Evolutionary conservation across 2,329 filamentous ascomycete genomes (phyloP).

Genomic region (Sporothrix brasiliensis): DNA sequence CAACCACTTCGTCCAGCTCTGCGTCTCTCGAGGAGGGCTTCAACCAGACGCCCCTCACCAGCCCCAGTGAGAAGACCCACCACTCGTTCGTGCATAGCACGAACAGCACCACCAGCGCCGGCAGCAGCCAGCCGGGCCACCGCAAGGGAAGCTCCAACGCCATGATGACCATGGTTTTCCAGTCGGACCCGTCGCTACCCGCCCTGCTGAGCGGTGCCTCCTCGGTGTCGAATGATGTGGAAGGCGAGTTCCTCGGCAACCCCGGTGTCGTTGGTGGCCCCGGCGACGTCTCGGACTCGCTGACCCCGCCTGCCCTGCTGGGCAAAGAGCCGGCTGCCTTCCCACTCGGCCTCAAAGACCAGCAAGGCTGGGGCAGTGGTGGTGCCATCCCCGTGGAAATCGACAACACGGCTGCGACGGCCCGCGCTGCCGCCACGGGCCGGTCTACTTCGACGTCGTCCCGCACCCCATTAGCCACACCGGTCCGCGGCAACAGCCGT

Average conservation of each 20-base stretch:
- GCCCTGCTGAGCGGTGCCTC: conserved; percentile 66
- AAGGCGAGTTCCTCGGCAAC: conserved; percentile 60
- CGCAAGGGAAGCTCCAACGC: conserved; percentile 50
- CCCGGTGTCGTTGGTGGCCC: conserved; percentile 50
- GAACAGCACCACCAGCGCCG: neutral
- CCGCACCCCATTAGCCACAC: conserved; percentile 21
- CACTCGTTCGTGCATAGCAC: conserved; percentile 25
- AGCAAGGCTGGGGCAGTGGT: conserved; percentile 34
- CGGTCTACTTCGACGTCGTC: conserved; percentile 3
- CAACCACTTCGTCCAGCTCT: conserved; percentile 56
- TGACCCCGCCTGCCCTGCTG: conserved; percentile 56
- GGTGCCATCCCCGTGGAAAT: conserved; percentile 40
- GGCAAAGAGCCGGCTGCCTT: conserved; percentile 54
- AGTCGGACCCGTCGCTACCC: conserved; percentile 66
- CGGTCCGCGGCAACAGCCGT: conserved; percentile 31
- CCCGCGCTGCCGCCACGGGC: neutral
- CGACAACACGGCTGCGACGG: conserved; percentile 26
- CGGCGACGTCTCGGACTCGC: conserved; percentile 56
- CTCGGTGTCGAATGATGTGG: conserved; percentile 64
- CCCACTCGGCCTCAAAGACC: conserved; percentile 45
- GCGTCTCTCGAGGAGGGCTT: conserved; percentile 52
- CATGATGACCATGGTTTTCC: conserved; percentile 56
- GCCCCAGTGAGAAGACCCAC: conserved; percentile 57
- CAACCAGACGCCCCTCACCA: conserved; percentile 55
- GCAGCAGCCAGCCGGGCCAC: conserved; percentile 9